Evolutionary conservation across 2,329 filamentous ascomycete genomes (phyloP), one percentile per base, ranked within the genome.

Genomic region (Beauveria sp.): DNA sequence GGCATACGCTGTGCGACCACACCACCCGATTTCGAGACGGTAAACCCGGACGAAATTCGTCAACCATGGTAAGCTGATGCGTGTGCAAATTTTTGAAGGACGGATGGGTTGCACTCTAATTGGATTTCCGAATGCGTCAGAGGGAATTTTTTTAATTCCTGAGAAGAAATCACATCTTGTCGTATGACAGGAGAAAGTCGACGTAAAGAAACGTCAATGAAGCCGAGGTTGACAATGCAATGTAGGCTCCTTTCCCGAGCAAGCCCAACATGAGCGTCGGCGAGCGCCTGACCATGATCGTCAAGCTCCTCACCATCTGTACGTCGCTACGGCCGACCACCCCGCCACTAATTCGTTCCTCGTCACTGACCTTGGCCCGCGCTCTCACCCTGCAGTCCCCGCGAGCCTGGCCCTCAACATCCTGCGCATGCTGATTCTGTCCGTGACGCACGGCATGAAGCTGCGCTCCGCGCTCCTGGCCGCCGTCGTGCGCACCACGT

Each of bases 211-310:
- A 28, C 5, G 16, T 22, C 30, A 30, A 38, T 34, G 12, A 22
- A 20, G 10, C 16, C 47, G 24, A 51, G 16, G 34, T 49, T 59
- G 38, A 59, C 38, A 1, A 22, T 20, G 38, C 57, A 43, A 45
- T 50, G 30, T 43, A 61, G 63, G 59, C 56, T 34, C 20, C 7
- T 53, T 53, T 45, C 45, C 58, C 61, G 24, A 51, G 61, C 54
- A 68, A 66, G 45, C 67, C 66, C n/a, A 58, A 61, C 24, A 62
- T 69, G 26, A 68, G 65, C 16, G 43, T 65, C 28, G 40, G 62
- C 14, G 67, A 69, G 58, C 65, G 59, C 20, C 22, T 65, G 14
- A 51, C 52, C 18, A 22, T 69, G 49, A 20, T 62, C 2, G 28
- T 62, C 16, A 64, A 65, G 22, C 20, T 64, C 5, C 34, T 66